Evolutionary conservation across 768 basidiomycete genomes (phyloP), one percentile per base, ranked within the genome.

Genomic region (Lactifluus volemus): DNA sequence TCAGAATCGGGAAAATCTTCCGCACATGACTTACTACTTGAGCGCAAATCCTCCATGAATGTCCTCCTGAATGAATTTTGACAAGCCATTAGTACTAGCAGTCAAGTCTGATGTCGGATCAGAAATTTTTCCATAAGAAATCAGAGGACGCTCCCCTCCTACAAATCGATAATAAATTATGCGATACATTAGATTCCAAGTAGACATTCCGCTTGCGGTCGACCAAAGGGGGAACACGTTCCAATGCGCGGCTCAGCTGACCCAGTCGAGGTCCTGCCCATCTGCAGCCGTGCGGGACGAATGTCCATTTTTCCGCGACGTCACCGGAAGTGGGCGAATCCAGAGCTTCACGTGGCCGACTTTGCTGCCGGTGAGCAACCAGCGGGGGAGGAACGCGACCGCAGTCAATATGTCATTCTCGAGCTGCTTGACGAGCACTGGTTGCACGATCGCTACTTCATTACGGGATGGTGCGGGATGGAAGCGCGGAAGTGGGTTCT

Each of bases 381-480:
- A 84, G 2, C 85, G 83, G 1, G 88, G 85, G n/a, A 92, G 78
- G 73, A 96, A 92, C 11, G 78, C 71, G n/a, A 96, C 70, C 39
- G 78, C 79, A 5, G 88, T 82, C 29, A 95, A 78, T 51, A 95
- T 77, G 66, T 94, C 92, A 58, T 81, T 78, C 61, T 94, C 93
- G 29, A 95, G 77, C 14, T 84, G 80, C 70, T 96, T 95, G 36
- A 89, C 92, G 64, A 96, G 73, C 42, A 96, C 92, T 25, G 95
- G 93, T 68, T 96, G 94, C 2, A 97, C 84, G 30, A 89, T 81
- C 5, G 93, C 87, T 10, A 96, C 85, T 66, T 97, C 95, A 64
- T 88, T 93, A 25, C 93, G 79, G 2, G 92, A 89, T 3, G 94
- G 95, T 3, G 96, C 90, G 29, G 90, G 84, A 67, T 98, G 96